Evolutionary conservation across 495 filamentous ascomycete species (phyloP), one percentile per base, ranked within the genome.

Genomic region (Tuber melanosporum): DNA sequence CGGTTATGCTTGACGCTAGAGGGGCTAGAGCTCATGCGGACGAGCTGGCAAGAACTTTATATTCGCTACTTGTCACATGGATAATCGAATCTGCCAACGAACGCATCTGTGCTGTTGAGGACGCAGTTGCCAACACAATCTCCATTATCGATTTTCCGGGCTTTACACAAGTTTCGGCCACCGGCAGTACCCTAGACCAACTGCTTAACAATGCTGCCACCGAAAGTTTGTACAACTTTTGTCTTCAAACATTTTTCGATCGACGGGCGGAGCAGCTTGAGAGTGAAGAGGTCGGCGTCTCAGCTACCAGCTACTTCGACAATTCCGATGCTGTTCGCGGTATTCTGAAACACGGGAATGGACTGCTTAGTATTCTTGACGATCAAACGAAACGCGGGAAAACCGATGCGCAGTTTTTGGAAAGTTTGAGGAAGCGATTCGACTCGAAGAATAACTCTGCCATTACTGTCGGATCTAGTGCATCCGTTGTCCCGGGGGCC

Each of bases 111-210:
- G 94, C 95, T 8, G 87, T 91, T 0, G 95, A 98, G 82, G 94
- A 97, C 46, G 87, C 92, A 32, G 92, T 98, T 73, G 90, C 89
- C 70, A 98, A 98, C 85, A 98, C 95, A 0, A 88, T 99, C 78
- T 96, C 94, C 32, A 91, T 99, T 62, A 90, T 98, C 79, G 95
- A 99, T 83, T 99, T 99, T 84, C 95, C 95, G 0, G 95, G 95
- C 41, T 99, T 98, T 83, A 89, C 94, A 71, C 93, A 95, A 81
- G 88, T 91, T 49, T 87, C 90, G 44, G 88, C 94, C 0, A 98
- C 95, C 4, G 91, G 92, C 12, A 97, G 93, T 6, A 89, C 90
- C 2, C 87, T 99, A 26, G 95, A 99, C 79, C 95, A 98, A 84
- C 89, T 99, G 7, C 90, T 99, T 19, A 96, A 91, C 86, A 99